Percentiles rank a stretch among this genome's conserved stretches.
Evolutionary conservation across 2,329 filamentous ascomycete genomes (phyloP).

Genomic region (Conoideocrella luteorostrata): DNA sequence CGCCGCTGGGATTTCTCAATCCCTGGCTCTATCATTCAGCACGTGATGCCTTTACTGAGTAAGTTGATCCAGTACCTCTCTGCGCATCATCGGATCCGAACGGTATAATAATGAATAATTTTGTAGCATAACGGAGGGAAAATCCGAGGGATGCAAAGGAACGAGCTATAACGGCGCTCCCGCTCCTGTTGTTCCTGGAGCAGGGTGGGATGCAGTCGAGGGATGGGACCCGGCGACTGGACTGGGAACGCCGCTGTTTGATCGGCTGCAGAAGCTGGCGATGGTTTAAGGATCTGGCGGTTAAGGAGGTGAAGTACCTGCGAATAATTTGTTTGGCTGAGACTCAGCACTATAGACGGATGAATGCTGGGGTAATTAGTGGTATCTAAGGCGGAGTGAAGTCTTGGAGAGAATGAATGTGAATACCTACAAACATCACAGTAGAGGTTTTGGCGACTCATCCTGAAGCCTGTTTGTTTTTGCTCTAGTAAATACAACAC

Average conservation of each 20-base stretch:
- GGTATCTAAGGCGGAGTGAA: too few species aligned
- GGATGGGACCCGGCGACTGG: slow-evolving; percentile 36
- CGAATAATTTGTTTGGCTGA: too few species aligned
- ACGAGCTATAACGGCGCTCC: slow-evolving; percentile 17
- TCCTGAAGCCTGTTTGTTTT: too few species aligned
- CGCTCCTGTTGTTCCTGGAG: slow-evolving; percentile 16
- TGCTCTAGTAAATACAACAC: too few species aligned
- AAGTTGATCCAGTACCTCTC: slow-evolving; percentile 12
- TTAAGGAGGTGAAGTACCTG: too few species aligned
- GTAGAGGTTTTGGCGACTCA: too few species aligned
- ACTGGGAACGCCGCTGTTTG: slow-evolving; percentile 39
- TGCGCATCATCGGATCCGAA: neutral
- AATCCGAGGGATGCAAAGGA: slow-evolving; percentile 25
- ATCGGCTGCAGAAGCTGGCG: slow-evolving; percentile 21
- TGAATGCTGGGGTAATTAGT: too few species aligned
- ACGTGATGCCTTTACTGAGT: slow-evolving; percentile 28
- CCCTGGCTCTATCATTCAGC: slow-evolving; percentile 48
- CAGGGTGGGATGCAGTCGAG: slow-evolving; percentile 10
- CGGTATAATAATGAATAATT: slow-evolving; percentile 4
- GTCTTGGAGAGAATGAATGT: too few species aligned
- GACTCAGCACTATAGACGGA: too few species aligned
- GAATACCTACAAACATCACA: too few species aligned
- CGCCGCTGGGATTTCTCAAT: slow-evolving; percentile 53
- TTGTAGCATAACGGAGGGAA: slow-evolving; percentile 28
- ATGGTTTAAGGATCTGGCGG: slow-evolving; percentile 1